phyloP scores from a whole-genome alignment of 2,329 filamentous ascomycete species.

The Arthroderma sp. region DNA sequence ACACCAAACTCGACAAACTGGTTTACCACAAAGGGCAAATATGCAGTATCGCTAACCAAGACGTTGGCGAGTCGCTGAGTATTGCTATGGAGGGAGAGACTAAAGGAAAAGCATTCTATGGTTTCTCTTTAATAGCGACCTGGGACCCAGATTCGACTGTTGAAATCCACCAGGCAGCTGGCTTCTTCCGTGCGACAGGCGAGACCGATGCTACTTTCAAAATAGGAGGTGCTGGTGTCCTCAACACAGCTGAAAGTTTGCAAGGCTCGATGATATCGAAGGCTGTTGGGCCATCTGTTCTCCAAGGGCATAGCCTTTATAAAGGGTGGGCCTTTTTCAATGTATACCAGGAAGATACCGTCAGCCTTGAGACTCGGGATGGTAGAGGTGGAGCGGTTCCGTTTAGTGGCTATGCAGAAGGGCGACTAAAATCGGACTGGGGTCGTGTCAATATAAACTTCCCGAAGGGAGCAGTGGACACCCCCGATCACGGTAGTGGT shows the following conservation, averaged over 20 bases:
- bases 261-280: neutral
- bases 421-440: neutral
- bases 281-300: neutral
- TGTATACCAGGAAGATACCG: neutral
- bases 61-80: neutral
- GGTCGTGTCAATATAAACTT: slow-evolving; percentile 1
- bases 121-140: neutral
- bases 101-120: neutral
- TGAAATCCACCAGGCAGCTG: neutral
- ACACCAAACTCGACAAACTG: neutral
- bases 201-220: neutral
- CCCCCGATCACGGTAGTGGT: neutral
- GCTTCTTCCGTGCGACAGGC: neutral
- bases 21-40: neutral
- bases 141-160: neutral
- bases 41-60: neutral
- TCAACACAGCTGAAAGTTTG: neutral
- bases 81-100: neutral
- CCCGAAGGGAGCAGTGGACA: neutral
- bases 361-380: neutral
- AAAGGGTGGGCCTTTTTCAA: neutral
- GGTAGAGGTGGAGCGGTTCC: neutral
- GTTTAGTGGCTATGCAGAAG: neutral
- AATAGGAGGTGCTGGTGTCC: neutral
- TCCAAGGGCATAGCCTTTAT: neutral